These are phyloP conservation scores for Boletus rubropictus DNA, from an alignment of 768 basidiomycete genomes.

Conservation along the genomic window DNA sequence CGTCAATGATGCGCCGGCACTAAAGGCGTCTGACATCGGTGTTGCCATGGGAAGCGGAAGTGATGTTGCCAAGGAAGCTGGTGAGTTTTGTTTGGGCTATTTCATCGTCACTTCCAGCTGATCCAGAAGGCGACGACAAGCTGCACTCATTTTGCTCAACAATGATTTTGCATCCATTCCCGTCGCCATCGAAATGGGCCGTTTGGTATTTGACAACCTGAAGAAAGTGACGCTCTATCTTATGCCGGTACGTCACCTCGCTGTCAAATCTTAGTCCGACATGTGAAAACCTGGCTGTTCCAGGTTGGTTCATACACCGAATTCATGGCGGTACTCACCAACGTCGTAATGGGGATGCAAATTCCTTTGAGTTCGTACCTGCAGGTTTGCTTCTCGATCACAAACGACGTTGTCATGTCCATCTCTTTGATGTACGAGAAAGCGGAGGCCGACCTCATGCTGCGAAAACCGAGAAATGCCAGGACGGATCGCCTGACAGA, in stretches of 20 bases:
- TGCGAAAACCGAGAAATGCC: constrained; percentile 44
- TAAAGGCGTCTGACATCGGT: constrained; percentile 52
- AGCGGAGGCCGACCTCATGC: constrained; percentile 45
- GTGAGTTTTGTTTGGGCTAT: constrained; percentile 24
- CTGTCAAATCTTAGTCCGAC: neutral
- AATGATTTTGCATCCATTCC: constrained; percentile 57
- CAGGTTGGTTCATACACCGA: constrained; percentile 56
- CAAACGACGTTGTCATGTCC: constrained; percentile 48
- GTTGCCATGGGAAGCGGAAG: constrained; percentile 48
- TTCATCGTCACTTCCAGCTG: neutral
- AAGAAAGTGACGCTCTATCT: constrained; percentile 47
- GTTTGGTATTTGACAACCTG: constrained; percentile 54
- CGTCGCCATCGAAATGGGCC: constrained; percentile 53
- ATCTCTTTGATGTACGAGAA: constrained; percentile 49
- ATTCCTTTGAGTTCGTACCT: constrained; percentile 50
- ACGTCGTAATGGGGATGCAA: constrained; percentile 56
- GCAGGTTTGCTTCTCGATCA: constrained; percentile 52
- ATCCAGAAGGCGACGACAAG: constrained; percentile 12
- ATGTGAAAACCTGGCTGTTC: neutral
- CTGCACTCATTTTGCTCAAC: constrained; percentile 48
- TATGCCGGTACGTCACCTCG: constrained; percentile 34
- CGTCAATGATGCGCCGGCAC: constrained; percentile 46
- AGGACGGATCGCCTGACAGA: constrained; percentile 46
- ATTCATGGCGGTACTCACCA: constrained; percentile 50
- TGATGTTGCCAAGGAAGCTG: constrained; percentile 51